Evolutionary conservation across 331 rosid species (phyloP).

Genomic region (Acacia concinna): DNA sequence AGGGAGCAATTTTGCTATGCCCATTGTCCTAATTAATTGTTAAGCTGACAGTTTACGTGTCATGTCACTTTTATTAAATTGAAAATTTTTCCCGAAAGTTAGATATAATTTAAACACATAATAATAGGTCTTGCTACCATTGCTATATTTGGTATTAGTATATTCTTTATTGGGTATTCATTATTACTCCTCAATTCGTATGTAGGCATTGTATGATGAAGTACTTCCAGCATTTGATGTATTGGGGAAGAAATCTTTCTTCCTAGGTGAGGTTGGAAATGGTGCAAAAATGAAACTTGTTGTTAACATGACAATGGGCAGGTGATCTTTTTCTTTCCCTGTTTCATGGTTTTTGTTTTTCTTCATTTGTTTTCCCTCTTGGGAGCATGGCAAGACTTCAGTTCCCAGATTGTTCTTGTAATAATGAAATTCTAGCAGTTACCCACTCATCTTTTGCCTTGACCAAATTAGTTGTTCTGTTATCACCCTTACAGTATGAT

Average conservation of each 20-base stretch:
- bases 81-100: too few relatives aligned
- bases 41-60: too few relatives aligned
- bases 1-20: too few relatives aligned
- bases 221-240: slow-evolving; percentile 67
- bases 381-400: background rate
- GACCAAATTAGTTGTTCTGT: slow-evolving; percentile 3
- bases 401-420: background rate
- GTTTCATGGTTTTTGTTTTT: background rate
- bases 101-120: background rate
- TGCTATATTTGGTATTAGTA: background rate
- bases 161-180: slow-evolving; percentile 16
- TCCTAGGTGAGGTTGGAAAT: slow-evolving; percentile 87
- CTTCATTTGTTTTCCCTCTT: too few relatives aligned
- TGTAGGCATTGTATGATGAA: slow-evolving; percentile 67
- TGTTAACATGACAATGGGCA: slow-evolving; percentile 98
- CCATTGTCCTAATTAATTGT: too few relatives aligned
- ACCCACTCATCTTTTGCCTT: slow-evolving; percentile 11
- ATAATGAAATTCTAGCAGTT: background rate
- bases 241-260: slow-evolving; percentile 81
- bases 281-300: slow-evolving; percentile 98
- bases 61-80: too few relatives aligned
- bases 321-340: slow-evolving; percentile 46
- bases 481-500: slow-evolving; percentile 57
- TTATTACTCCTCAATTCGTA: background rate
- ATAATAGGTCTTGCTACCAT: background rate